phyloP scores from a whole-genome alignment of 202 grass and related monocot genomes.

The Elaeis oleifera region DNA sequence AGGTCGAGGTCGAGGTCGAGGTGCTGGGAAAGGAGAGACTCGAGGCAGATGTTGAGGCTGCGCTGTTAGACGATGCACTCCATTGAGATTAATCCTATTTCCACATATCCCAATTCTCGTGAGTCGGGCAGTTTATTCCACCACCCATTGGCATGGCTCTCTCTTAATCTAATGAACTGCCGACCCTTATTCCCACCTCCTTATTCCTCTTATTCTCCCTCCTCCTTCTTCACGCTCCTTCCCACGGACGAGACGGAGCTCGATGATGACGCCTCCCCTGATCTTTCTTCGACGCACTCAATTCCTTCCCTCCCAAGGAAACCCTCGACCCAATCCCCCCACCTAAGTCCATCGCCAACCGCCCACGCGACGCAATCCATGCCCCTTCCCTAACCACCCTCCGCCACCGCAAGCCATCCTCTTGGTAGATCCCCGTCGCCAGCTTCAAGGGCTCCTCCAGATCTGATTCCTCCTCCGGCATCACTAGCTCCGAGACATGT shows the following conservation, averaged over 20 bases:
- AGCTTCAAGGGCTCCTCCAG: constrained; percentile 3
- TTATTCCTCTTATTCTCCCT: no score
- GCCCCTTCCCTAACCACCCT: neutral
- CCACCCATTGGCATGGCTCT: no score
- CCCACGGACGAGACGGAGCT: no score
- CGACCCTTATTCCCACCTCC: no score
- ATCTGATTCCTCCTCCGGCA: constrained; percentile 10
- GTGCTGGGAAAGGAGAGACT: constrained; percentile 67
- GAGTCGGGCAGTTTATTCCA: no score
- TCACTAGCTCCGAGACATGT: no score
- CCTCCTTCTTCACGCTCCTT: neutral
- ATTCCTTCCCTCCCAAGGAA: neutral
- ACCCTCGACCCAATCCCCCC: neutral
- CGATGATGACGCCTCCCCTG: no score
- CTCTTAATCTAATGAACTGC: no score
- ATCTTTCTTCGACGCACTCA: constrained; percentile 1
- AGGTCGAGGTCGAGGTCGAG: constrained; percentile 78
- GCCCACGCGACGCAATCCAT: no score
- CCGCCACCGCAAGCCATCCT: neutral
- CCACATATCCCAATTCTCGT: no score
- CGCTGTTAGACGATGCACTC: no score
- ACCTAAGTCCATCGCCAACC: neutral
- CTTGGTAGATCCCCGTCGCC: neutral
- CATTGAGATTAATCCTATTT: no score
- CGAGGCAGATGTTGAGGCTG: neutral